Evolutionary conservation across 176 grass and related monocot genomes (phyloP), one percentile per base, ranked within the genome.

Genomic region (Oryza meridionalis): DNA sequence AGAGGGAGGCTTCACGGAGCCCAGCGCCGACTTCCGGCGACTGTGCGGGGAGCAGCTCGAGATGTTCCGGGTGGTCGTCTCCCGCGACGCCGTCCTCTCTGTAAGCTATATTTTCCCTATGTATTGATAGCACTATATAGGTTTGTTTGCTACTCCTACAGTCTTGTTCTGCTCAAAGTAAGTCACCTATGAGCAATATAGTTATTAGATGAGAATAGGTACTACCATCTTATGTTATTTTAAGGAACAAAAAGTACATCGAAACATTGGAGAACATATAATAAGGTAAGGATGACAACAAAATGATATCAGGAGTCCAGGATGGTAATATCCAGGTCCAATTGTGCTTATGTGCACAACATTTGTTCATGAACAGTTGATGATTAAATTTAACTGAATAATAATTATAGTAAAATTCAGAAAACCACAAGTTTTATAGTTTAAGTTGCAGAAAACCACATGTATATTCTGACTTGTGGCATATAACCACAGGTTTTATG

Each of bases 1-100:
- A 7, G 67, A 82, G 25, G 72, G 22, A 0, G 79, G 79, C 21
- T 1, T 77, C 7, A 59, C 82, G 49, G 88, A 81, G 66, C 93
- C 93, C 13, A 95, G 93, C 83, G 70, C 90, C 1, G 90, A 95
- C 70, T 92, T 95, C 40, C 90, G 62, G 43, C 71, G 85, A 31
- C 88, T 92, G 24, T 95, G 93, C 43, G 69, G 81, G 8, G 93
- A 90, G 82, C 90, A 95, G 85, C 93, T 95, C 25, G 83, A 90
- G 84, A 81, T 95, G 73, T 95, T 95, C 76, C 85, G 90, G 32
- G 32, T 77, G 86, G 79, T 92, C 13, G 67, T 95, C 63, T 72
- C 81, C 22, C 65, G 61, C 9, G 86, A 95, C 11, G 88, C 90
- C 55, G 73, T 87, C 49, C 77, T 95, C 38, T 92, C 90, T 70